Evolutionary conservation across 805 yeast species (phyloP).

Genomic region (Saccharomycopsis capsularis): DNA sequence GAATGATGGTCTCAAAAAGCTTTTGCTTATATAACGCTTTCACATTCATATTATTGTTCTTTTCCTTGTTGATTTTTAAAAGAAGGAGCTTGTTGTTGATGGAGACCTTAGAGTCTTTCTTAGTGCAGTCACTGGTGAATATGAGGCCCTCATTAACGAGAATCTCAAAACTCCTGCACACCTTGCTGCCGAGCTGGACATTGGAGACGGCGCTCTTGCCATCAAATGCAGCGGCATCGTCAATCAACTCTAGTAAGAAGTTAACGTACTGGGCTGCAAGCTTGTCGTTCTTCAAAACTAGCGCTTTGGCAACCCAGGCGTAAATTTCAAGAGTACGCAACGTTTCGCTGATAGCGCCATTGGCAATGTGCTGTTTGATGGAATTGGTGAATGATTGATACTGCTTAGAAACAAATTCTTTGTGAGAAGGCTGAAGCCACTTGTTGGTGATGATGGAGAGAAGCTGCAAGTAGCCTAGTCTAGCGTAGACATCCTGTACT

Average conservation of each 20-base stretch:
- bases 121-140: constrained; percentile 37
- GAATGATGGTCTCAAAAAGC: constrained; percentile 56
- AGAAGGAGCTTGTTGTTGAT: not conserved
- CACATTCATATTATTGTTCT: constrained; percentile 7
- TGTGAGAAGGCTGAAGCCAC: constrained; percentile 31
- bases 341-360: not conserved
- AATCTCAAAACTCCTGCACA: constrained; percentile 54
- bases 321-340: constrained; percentile 39
- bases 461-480: constrained; percentile 51
- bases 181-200: constrained; percentile 29
- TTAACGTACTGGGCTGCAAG: constrained; percentile 31
- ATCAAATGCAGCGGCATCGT: constrained; percentile 23
- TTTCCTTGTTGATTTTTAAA: not conserved
- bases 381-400: not conserved
- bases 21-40: constrained; percentile 73
- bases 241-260: constrained; percentile 32
- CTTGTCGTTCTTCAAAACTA: constrained; percentile 50
- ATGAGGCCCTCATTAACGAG: constrained; percentile 61
- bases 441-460: constrained; percentile 53
- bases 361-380: not conserved
- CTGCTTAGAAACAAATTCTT: not conserved
- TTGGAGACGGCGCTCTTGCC: not conserved
- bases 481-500: constrained; percentile 23
- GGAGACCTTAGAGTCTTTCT: not conserved
- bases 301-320: constrained; percentile 69